Percentiles rank a stretch among this genome's conserved stretches.
phyloP scores from a whole-genome alignment of 495 filamentous ascomycete genomes.

The Neurospora africana region DNA sequence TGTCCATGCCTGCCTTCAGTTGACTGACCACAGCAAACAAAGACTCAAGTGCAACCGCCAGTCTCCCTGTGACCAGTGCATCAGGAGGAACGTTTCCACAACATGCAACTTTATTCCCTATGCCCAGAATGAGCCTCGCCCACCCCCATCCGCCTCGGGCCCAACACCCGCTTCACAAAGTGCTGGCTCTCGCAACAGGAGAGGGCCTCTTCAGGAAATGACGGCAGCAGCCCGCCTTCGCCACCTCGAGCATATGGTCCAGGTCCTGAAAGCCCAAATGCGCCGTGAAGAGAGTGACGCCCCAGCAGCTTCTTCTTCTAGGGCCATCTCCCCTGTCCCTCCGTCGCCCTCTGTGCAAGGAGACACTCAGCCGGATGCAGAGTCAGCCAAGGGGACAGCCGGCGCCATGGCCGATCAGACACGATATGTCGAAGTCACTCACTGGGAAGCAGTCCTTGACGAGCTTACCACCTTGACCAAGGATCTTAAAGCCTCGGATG shows the following conservation, averaged over 20 bases:
- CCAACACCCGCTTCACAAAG: constrained; percentile 25
- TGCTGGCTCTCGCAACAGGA: constrained; percentile 26
- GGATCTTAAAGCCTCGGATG: constrained; percentile 11
- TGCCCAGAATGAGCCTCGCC: constrained; percentile 1
- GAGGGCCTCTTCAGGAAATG: neutral
- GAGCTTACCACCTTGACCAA: constrained; percentile 26
- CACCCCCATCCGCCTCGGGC: constrained; percentile 23
- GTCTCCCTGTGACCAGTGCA: constrained; percentile 41
- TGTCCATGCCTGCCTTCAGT: neutral
- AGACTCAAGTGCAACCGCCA: constrained; percentile 45
- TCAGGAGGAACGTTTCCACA: constrained; percentile 32
- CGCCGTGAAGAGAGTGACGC: neutral
- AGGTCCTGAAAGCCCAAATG: constrained; percentile 31
- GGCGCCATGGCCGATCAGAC: constrained; percentile 28
- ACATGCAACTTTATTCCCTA: constrained; percentile 34
- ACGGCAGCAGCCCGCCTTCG: constrained; percentile 21
- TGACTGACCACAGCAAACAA: neutral
- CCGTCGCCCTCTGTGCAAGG: neutral
- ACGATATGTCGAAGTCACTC: constrained; percentile 38
- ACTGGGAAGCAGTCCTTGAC: constrained; percentile 42
- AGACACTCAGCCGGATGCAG: neutral
- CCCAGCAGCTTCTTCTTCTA: neutral
- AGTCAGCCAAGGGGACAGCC: constrained; percentile 6
- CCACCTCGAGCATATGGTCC: constrained; percentile 42
- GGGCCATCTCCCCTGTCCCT: neutral